phyloP scores from a whole-genome alignment of 352 stramenopile species.

The Globisporangium heterothallicum region DNA sequence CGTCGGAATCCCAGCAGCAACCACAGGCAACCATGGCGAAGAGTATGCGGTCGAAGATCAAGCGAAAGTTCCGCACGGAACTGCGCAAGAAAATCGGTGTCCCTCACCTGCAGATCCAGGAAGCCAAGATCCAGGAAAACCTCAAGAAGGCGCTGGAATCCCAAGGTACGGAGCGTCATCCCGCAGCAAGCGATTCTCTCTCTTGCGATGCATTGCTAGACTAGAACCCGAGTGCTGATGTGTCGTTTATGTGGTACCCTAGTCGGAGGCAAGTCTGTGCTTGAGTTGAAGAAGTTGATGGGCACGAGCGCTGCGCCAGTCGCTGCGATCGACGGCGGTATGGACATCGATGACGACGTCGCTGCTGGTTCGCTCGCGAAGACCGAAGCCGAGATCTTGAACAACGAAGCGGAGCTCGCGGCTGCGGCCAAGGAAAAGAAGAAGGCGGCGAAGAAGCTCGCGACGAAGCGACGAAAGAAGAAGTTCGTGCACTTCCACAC shows the following conservation, averaged over 20 bases:
- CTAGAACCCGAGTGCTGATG: too few species aligned
- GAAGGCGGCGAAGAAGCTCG: slow-evolving; percentile 46
- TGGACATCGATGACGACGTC: slow-evolving; percentile 35
- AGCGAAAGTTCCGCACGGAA: slow-evolving; percentile 85
- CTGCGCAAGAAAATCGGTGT: slow-evolving; percentile 78
- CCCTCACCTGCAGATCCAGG: slow-evolving; percentile 59
- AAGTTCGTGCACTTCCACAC: slow-evolving; percentile 87
- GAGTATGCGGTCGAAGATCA: slow-evolving; percentile 87
- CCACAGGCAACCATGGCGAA: slow-evolving; percentile 64
- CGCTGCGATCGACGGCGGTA: slow-evolving; percentile 21
- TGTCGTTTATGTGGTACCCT: neutral
- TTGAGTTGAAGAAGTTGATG: slow-evolving; percentile 73
- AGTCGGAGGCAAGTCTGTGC: slow-evolving; percentile 41
- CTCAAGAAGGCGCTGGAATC: slow-evolving; percentile 74
- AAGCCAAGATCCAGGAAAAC: slow-evolving; percentile 82
- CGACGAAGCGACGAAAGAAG: slow-evolving; percentile 48
- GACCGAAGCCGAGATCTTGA: slow-evolving; percentile 43
- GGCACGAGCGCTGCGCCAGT: slow-evolving; percentile 42
- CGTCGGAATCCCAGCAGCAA: neutral
- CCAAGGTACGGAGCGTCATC: slow-evolving; percentile 34
- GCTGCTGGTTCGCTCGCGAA: slow-evolving; percentile 25
- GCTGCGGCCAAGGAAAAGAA: slow-evolving; percentile 42
- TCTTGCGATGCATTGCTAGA: neutral
- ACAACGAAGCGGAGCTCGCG: slow-evolving; percentile 37
- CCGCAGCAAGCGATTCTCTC: neutral